A percentile compares a stretch with the other conserved stretches of the same genome.
Evolutionary conservation across 768 basidiomycete genomes (phyloP).

Genomic region (Rhizopogon rudus): DNA sequence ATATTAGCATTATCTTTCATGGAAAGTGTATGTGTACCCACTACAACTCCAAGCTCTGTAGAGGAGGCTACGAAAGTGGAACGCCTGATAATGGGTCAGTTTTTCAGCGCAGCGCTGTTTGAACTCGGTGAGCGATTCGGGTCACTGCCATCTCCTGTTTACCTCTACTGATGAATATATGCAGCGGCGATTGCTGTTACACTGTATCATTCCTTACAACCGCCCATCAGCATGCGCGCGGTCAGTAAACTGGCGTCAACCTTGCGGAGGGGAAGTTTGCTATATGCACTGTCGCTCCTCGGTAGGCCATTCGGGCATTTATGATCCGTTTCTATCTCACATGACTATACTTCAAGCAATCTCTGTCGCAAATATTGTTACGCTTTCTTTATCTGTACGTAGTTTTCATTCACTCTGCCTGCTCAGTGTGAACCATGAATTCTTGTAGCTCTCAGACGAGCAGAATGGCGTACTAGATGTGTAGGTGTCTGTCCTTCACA

Average conservation of each 20-base stretch:
- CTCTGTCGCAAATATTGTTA: constrained; percentile 4
- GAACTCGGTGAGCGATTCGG: background rate
- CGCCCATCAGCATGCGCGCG: background rate
- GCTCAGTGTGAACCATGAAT: background rate
- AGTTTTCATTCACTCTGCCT: background rate
- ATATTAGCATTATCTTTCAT: background rate
- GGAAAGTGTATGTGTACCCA: background rate
- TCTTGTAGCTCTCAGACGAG: constrained; percentile 1
- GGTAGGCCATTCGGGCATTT: background rate
- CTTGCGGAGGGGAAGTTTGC: constrained; percentile 5
- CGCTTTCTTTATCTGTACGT: constrained; percentile 6
- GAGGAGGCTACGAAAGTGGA: background rate
- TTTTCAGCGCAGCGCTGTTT: constrained; percentile 1
- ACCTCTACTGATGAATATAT: background rate
- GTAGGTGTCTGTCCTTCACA: background rate
- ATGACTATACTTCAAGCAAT: background rate
- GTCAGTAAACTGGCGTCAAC: background rate
- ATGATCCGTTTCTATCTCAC: background rate
- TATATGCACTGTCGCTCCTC: constrained; percentile 7
- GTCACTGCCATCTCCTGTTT: background rate
- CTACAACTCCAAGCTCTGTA: background rate
- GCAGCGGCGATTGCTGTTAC: constrained; percentile 1
- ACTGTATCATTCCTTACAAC: background rate
- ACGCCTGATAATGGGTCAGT: background rate
- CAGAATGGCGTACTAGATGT: constrained; percentile 6